Conservation (phyloP, 441 rosid species). For the Populus tomentosa region DNA sequence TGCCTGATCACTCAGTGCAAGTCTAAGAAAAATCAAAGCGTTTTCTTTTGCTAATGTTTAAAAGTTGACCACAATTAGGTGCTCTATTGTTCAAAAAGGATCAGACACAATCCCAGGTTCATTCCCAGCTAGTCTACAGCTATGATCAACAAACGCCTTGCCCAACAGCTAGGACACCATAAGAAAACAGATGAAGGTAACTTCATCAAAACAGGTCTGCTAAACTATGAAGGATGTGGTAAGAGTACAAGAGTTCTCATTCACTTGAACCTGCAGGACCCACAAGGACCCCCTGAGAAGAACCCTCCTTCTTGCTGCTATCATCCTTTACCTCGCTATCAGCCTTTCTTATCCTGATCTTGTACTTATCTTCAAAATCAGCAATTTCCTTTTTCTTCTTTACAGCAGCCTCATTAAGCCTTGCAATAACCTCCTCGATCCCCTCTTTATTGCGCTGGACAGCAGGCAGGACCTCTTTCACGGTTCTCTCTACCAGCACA, state of each 20-base stretch:
- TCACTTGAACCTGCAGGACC: conserved; percentile 67
- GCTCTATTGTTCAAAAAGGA: not conserved
- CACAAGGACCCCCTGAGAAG: conserved; percentile 95
- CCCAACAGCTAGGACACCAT: not conserved
- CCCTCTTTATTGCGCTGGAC: conserved; percentile 90
- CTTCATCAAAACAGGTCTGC: not conserved
- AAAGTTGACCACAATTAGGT: not conserved
- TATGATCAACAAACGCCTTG: conserved; percentile 6
- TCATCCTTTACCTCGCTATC: conserved; percentile 59
- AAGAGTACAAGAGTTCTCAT: conserved; percentile 10
- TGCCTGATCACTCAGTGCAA: not conserved
- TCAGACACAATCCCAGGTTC: not conserved
- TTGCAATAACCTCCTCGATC: conserved; percentile 77
- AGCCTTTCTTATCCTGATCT: conserved; percentile 71
- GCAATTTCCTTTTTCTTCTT: conserved; percentile 78
- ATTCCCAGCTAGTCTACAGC: conserved; percentile 13
- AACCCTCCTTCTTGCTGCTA: conserved; percentile 64
- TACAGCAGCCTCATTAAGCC: conserved; percentile 78
- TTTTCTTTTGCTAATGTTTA: not conserved
- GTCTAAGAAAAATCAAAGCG: not conserved
- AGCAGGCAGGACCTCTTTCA: conserved; percentile 88
- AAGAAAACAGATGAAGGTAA: not conserved
- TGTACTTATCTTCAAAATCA: conserved; percentile 74
- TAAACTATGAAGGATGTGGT: not conserved
- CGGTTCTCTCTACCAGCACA: conserved; percentile 87